Evolutionary conservation across 1,139 yeast species (phyloP), one percentile per base, ranked within the genome.

Genomic region (Groenewaldozyma sp.): DNA sequence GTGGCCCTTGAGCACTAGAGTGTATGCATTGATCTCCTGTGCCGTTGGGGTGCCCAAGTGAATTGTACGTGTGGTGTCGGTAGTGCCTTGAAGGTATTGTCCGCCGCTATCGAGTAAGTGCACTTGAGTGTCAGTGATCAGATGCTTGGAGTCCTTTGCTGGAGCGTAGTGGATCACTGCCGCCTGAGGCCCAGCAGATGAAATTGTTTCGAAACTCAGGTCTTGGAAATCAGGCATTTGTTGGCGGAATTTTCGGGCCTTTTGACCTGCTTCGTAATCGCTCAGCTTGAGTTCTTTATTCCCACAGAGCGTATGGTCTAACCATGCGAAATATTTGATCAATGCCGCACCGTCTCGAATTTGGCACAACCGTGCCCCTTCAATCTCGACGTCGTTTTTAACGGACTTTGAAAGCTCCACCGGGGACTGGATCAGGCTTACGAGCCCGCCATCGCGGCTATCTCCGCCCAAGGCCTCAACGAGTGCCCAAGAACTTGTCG

Each of bases 161-260:
- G 95, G 98, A 16, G 82, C 67, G 60, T 93, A 93, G 60, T 93
- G 99, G 47, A 93, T 86, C 10, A 91, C 70, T 0, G 98, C 94
- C 4, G 95, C 94, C 58, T 88, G 91, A 10, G 94, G 73, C 3
- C 98, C 98, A 0, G 94, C 76, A 1, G 97, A 82, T 38, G 95
- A 82, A 35, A 93, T 91, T 0, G 97, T 87, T 44, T 82, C 88
- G 58, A 91, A 93, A 1, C 96, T 84, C 40, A 84, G 75, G 1
- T 95, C 97, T 41, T 71, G 74, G 58, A 80, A 93, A 50, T 79
- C 49, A 17, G 61, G 61, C 49, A 68, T 64, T 39, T 54, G 44
- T 24, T 73, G 60, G 58, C 96, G 72, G 56, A 83, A 77, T 49
- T 73, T 74, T 32, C 67, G 63, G 14, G 74, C 65, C 58, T 84